phyloP scores from a whole-genome alignment of 2,329 filamentous ascomycete species.

The Davidsoniella eucalypti region DNA sequence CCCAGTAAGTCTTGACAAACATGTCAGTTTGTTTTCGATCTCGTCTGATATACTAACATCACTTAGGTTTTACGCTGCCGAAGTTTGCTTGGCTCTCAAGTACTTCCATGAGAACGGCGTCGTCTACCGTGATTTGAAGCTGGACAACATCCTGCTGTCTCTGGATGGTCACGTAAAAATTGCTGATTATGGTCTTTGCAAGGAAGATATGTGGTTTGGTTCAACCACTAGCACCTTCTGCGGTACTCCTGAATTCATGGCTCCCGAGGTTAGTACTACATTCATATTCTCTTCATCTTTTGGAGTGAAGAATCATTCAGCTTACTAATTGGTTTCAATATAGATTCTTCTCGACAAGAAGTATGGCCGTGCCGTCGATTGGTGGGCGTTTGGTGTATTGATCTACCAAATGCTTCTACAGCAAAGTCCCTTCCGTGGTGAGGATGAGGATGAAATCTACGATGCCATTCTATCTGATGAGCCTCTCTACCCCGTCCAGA shows the following conservation, averaged over 20 bases:
- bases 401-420: slow-evolving; percentile 99
- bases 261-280: slow-evolving; percentile 53
- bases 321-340: slow-evolving; percentile 18
- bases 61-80: slow-evolving; percentile 82
- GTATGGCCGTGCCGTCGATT: slow-evolving; percentile 91
- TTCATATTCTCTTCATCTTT: not conserved
- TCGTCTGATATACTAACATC: not conserved
- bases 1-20: slow-evolving; percentile 52
- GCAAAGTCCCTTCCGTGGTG: slow-evolving; percentile 94
- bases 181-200: slow-evolving; percentile 95
- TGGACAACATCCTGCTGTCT: slow-evolving; percentile 79
- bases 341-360: slow-evolving; percentile 96
- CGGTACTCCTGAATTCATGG: slow-evolving; percentile 99
- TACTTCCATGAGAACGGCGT: slow-evolving; percentile 99
- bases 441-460: slow-evolving; percentile 98
- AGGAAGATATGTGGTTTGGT: slow-evolving; percentile 99
- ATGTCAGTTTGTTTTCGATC: not conserved
- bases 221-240: slow-evolving; percentile 96
- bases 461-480: slow-evolving; percentile 96
- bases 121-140: slow-evolving; percentile 95
- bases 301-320: not conserved
- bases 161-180: slow-evolving; percentile 97
- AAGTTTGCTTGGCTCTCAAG: slow-evolving; percentile 91
- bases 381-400: slow-evolving; percentile 98
- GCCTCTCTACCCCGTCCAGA: slow-evolving; percentile 93